Evolutionary conservation across 805 yeast species (phyloP).

Genomic region (Wickerhamiella spandovensis): DNA sequence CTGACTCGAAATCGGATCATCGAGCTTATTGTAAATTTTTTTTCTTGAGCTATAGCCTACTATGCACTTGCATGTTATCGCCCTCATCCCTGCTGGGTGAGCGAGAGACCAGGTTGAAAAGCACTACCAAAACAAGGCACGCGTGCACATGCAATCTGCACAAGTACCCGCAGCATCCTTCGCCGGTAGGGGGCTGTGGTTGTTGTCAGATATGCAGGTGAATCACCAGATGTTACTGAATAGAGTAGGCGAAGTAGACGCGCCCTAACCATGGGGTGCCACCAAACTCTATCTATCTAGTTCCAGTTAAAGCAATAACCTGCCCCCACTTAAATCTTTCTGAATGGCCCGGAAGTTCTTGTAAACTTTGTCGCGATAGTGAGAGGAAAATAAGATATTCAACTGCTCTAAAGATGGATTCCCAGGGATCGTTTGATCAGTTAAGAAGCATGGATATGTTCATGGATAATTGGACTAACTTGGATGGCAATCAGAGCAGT

Average conservation of each 20-base stretch:
- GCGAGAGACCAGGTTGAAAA: no score
- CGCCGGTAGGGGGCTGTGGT: neutral
- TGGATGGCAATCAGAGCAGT: neutral
- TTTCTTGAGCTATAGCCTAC: no score
- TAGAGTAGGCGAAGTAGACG: neutral
- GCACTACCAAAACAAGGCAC: neutral
- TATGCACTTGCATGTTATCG: no score
- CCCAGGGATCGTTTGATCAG: neutral
- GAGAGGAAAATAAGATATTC: neutral
- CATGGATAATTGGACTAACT: neutral
- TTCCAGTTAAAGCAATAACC: neutral
- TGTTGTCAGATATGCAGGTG: neutral
- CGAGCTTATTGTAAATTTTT: neutral
- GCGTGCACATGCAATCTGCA: neutral
- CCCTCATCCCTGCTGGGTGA: no score
- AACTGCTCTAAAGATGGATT: neutral
- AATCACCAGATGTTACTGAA: neutral
- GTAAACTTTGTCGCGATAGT: neutral
- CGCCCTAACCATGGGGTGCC: neutral
- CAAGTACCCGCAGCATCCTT: neutral
- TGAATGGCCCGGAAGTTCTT: neutral
- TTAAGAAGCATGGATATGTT: neutral
- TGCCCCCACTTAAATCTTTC: neutral
- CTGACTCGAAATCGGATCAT: neutral
- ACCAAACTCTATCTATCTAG: neutral